phyloP scores from a whole-genome alignment of 2,329 filamentous ascomycete genomes.

The Sporothrix phasma region DNA sequence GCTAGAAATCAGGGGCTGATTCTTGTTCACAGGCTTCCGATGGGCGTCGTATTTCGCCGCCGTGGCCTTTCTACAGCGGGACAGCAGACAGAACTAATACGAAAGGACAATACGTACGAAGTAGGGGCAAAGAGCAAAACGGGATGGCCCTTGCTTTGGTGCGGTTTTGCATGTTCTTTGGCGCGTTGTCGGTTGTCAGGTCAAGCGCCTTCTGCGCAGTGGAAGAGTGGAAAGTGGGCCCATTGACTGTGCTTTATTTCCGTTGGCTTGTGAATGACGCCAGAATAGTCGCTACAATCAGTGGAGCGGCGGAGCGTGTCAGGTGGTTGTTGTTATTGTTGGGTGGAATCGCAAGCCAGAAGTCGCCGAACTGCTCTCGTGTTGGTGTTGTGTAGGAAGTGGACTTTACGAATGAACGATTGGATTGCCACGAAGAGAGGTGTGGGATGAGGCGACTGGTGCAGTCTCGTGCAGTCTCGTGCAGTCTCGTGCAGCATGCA shows the following conservation, averaged over 20 bases:
- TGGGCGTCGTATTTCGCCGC: background rate
- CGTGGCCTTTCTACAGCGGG: background rate
- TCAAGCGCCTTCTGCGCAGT: background rate
- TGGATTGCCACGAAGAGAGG: background rate
- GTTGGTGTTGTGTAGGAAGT: background rate
- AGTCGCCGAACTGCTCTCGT: background rate
- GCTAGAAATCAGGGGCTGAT: too few species aligned
- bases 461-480: background rate
- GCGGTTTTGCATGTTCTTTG: background rate
- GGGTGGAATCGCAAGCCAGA: background rate
- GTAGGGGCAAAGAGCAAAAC: background rate
- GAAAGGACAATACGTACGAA: too few species aligned
- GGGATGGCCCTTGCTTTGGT: background rate
- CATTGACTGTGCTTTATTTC: background rate
- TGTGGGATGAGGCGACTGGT: background rate
- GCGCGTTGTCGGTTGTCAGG: background rate
- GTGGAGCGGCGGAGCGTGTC: conserved; percentile 1
- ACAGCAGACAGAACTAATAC: too few species aligned
- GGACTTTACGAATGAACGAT: background rate
- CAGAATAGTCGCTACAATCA: background rate
- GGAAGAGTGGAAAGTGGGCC: background rate
- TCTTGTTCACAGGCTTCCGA: background rate
- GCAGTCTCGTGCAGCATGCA: background rate
- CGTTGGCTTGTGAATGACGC: conserved; percentile 4
- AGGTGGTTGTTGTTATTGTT: conserved; percentile 2